Percentiles rank a stretch among this genome's conserved stretches.
These are phyloP conservation scores for Trichoderma oligosporum DNA, from an alignment of 2,329 filamentous ascomycete species.

Conservation along the genomic window DNA sequence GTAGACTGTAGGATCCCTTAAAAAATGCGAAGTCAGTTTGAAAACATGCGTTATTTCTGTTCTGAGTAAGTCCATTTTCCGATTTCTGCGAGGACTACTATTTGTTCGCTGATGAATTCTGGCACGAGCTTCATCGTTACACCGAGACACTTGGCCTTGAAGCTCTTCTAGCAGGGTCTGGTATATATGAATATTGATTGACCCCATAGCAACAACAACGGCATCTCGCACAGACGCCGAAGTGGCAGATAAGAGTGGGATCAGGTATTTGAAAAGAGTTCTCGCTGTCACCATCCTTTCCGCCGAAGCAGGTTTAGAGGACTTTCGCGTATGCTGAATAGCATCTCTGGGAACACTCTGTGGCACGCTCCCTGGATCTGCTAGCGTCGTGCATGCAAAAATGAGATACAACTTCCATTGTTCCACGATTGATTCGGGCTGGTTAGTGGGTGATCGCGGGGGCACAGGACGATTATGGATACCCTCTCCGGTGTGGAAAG, in stretches of 20 bases:
- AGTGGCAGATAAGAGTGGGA: conserved; percentile 77
- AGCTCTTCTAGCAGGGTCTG: conserved; percentile 85
- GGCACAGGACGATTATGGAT: conserved; percentile 44
- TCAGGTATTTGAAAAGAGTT: conserved; percentile 85
- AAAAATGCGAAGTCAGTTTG: conserved; percentile 85
- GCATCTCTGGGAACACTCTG: conserved; percentile 45
- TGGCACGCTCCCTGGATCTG: conserved; percentile 65
- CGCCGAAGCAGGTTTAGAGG: conserved; percentile 63
- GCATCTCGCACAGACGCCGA: conserved; percentile 82
- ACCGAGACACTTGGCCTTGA: conserved; percentile 78
- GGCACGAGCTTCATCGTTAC: conserved; percentile 82
- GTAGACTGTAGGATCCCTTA: conserved; percentile 73
- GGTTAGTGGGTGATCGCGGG: conserved; percentile 63
- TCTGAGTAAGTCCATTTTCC: conserved; percentile 78
- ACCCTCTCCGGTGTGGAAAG: conserved; percentile 56
- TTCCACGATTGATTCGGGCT: conserved; percentile 84
- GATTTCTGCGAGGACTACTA: conserved; percentile 76
- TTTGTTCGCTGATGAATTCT: conserved; percentile 82
- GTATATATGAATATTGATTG: conserved; percentile 93
- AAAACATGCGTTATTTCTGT: conserved; percentile 97
- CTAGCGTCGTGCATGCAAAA: conserved; percentile 93
- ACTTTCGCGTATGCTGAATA: conserved; percentile 72
- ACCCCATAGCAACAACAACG: conserved; percentile 85
- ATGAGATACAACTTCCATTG: conserved; percentile 98
- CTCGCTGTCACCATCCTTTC: conserved; percentile 84